Evolutionary conservation across 768 basidiomycete genomes (phyloP).

Genomic region (Suillus decipiens): DNA sequence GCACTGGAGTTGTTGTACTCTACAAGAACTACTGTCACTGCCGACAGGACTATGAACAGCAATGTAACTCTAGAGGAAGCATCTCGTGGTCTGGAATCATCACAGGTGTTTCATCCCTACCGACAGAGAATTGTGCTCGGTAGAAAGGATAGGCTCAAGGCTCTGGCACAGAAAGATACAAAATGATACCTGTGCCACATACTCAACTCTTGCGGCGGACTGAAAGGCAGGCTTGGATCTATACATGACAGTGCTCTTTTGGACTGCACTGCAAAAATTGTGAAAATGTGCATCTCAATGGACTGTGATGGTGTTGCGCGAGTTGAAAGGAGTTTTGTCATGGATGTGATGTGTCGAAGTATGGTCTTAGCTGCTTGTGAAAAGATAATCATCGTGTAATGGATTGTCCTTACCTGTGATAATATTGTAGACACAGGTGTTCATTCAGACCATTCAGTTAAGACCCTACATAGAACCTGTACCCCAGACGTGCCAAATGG

Average conservation of each 20-base stretch:
- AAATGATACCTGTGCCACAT: conserved; percentile 30
- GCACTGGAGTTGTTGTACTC: conserved; percentile 27
- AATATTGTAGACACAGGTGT: too few species aligned
- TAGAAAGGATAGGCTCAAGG: conserved; percentile 23
- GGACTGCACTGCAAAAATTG: conserved; percentile 25
- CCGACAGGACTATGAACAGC: not conserved
- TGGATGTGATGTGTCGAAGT: conserved; percentile 27
- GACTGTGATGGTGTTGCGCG: conserved; percentile 2
- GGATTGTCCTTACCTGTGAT: too few species aligned
- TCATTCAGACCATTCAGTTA: too few species aligned
- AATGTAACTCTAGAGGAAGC: not conserved
- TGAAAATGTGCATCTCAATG: conserved; percentile 12
- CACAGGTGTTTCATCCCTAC: not conserved
- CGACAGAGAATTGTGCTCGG: conserved; percentile 11
- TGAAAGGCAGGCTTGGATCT: not conserved
- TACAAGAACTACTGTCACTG: not conserved
- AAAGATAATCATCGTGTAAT: conserved; percentile 22
- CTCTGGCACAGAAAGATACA: conserved; percentile 28
- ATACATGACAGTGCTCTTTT: conserved; percentile 22
- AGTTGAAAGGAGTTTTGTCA: not conserved
- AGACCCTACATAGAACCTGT: not conserved
- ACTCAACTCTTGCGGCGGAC: conserved; percentile 23
- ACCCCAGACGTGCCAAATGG: too few species aligned
- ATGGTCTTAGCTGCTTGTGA: conserved; percentile 33
- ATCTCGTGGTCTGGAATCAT: not conserved